Evolutionary conservation across 2,329 filamentous ascomycete species (phyloP), one percentile per base, ranked within the genome.

Genomic region (Chrysosporium keratinophilum): DNA sequence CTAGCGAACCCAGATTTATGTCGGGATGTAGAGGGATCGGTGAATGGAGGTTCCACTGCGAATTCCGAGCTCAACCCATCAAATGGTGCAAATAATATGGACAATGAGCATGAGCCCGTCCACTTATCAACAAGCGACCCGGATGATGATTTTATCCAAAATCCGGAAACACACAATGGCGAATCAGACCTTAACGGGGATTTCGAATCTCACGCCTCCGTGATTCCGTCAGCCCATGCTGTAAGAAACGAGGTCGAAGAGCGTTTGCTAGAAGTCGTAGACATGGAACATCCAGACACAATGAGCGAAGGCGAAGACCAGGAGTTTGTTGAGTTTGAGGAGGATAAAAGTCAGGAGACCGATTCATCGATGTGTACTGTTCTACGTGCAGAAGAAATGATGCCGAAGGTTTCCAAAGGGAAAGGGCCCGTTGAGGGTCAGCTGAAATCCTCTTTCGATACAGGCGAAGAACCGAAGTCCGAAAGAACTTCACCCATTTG

Each of bases 201-300:
- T 4, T 28, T 7, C 23, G 23, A 7, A 4, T 28, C 23, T 7
- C 23, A 28, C 23, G 7, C 23, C 23, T 28, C 12, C 23, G 17
- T 3, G n/a, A 33, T 19, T 3, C 10, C 17, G 3, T 14, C 19
- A 7, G 2, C 14, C 12, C 6, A 5, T 48, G 34, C 51, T 15
- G 20, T 23, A 7, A 53, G 41, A 31, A 48, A 10, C n/a, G 51
- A 54, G 6, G 3, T 56, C 15, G 61, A 61, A 15, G 49, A 56
- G 33, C 49, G 37, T n/a, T 46, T 60, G 15, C 46, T 48, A 34
- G 58, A 60, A 23, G 35, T 62, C 33, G 57, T 64, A 49, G 63
- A 65, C 49, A 57, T 63, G 41, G 62, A 63, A 34, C 60, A 70
- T 50, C 69, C 69, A 3, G 68, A 71, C 28, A 63, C 66, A 34